Percentiles rank a stretch among this genome's conserved stretches.
Evolutionary conservation across 202 grass and related monocot genomes (phyloP).

Genomic region (Panicum virgatum): DNA sequence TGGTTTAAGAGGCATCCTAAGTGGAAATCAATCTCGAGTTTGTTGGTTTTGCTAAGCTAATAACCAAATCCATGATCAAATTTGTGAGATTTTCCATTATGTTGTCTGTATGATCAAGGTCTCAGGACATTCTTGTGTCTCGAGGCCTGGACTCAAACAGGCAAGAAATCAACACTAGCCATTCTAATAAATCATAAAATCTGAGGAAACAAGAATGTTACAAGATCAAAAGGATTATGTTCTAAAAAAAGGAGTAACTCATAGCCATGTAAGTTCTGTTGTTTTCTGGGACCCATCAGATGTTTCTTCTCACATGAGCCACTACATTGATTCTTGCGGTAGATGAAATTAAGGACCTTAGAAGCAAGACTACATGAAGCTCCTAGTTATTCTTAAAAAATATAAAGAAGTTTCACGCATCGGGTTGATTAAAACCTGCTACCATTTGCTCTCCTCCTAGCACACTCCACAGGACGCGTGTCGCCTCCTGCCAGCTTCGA

Average conservation of each 20-base stretch:
- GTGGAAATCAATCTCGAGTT: background rate
- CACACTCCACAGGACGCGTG: too few relatives aligned
- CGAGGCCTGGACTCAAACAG: background rate
- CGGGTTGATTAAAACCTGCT: too few relatives aligned
- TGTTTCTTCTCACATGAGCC: background rate
- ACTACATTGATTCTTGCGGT: background rate
- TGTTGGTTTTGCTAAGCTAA: constrained; percentile 3
- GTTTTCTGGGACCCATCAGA: background rate
- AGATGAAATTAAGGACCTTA: background rate
- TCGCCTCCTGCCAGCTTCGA: too few relatives aligned
- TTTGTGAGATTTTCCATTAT: background rate
- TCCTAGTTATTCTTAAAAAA: background rate
- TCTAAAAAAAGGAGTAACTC: background rate
- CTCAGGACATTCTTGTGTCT: background rate
- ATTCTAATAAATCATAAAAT: constrained; percentile 5
- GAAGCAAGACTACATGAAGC: background rate
- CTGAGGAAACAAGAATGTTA: background rate
- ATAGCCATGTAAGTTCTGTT: background rate
- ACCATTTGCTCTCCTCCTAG: too few relatives aligned
- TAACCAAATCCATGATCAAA: background rate
- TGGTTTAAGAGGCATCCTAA: constrained; percentile 1
- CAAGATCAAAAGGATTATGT: background rate
- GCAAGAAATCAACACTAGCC: background rate
- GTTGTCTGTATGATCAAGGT: background rate
- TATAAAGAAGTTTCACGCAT: background rate